Evolutionary conservation across 1,139 yeast species (phyloP).

Genomic region (Sugiyamaella grinbergsii): DNA sequence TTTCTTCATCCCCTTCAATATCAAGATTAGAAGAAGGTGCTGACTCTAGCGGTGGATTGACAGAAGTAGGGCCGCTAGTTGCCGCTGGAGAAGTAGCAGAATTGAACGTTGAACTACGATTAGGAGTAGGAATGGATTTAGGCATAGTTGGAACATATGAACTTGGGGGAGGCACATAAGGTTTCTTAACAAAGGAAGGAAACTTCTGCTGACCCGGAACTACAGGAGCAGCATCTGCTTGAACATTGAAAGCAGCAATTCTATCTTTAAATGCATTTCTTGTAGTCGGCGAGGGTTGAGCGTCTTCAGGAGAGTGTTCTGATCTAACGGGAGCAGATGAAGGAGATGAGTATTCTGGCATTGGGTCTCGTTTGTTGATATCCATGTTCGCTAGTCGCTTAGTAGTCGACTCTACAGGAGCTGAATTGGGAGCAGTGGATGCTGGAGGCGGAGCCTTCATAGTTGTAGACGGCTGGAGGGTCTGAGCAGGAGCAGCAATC

Average conservation of each 20-base stretch:
- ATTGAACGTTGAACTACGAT: conserved; percentile 21
- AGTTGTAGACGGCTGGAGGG: conserved; percentile 5
- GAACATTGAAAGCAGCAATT: conserved; percentile 49
- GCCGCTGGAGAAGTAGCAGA: conserved; percentile 7
- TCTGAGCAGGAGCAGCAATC: conserved; percentile 18
- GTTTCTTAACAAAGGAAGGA: conserved; percentile 43
- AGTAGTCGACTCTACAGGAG: conserved; percentile 20
- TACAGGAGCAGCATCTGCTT: conserved; percentile 47
- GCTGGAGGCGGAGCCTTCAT: conserved; percentile 15
- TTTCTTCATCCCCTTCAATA: conserved; percentile 44
- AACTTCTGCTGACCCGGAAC: conserved; percentile 42
- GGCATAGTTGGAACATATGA: conserved; percentile 42
- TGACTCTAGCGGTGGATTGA: conserved; percentile 30
- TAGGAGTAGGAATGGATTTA: conserved; percentile 28
- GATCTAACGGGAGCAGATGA: conserved; percentile 11
- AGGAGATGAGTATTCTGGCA: background rate
- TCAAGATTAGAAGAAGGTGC: conserved; percentile 1
- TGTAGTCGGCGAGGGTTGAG: conserved; percentile 18
- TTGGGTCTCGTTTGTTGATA: background rate
- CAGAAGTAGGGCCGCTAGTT: conserved; percentile 18
- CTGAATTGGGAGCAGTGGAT: conserved; percentile 24
- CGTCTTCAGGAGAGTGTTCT: conserved; percentile 11
- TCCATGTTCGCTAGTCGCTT: conserved; percentile 9
- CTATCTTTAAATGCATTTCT: conserved; percentile 45
- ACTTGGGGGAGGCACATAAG: conserved; percentile 47